Base-by-base conservation (phyloP, 305 asterid species). In the Fraxinus xanthoxyloides region DNA sequence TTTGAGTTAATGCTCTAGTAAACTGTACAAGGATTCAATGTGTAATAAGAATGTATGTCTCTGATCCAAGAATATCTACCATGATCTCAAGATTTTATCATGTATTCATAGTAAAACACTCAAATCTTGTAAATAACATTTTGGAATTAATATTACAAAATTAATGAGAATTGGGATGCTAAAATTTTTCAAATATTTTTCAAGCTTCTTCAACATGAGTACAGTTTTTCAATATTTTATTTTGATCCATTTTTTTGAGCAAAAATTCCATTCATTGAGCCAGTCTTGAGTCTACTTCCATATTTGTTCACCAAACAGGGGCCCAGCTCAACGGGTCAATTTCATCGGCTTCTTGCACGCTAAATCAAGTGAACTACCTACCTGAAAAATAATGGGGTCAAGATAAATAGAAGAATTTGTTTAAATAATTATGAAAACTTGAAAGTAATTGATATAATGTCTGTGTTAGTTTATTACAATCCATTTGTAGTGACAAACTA, bases 81-180 rank as follows among this genome's bases (percentile, higher is more conserved):
- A 10, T 2, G 51, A 2, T 43, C 51, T 43, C 83, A 24, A 79
- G 38, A 59, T 40, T 76, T 40, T 54, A 19, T 56, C 81, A 77
- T 4, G 56, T 9, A 81, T 79, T 76, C 70, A 34, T 76, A 48
- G 59, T 46, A 23, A 7, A 70, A 76, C 48, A 34, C n/a, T 77
- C 63, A 10, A 48, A 36, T 77, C 77, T 9, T 90, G 91, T 87
- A 85, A 84, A 86, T 85, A 82, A 76, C 31, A 79, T 79, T 85
- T 86, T 81, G 80, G 83, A 74, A 19, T 19, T 19, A n/a, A 56
- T 19, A 56, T 43, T 12, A 43, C 54, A 10, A 12, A 43, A 43
- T 12, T 12, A 43, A 43, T 12, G n/a, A 43, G 54, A 43, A 12
- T 43, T 43, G 54, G 54, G n/a, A 43, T 43, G 54, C 54, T 43